A percentile compares a stretch with the other conserved stretches of the same genome.
phyloP scores from a whole-genome alignment of 495 filamentous ascomycete genomes.

The Xylaria castorea region DNA sequence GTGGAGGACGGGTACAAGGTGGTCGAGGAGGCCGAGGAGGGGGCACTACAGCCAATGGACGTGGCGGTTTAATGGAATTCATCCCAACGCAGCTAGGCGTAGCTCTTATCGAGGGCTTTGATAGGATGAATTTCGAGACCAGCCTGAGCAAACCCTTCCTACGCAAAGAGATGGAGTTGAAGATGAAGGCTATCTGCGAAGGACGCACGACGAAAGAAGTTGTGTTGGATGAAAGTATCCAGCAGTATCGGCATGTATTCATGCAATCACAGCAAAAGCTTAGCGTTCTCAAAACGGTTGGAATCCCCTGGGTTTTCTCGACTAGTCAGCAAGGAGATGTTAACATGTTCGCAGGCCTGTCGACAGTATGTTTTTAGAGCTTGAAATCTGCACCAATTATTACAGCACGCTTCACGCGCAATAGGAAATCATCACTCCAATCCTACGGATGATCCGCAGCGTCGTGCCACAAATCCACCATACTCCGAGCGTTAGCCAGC shows the following conservation, averaged over 20 bases:
- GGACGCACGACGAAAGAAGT: slow-evolving; percentile 75
- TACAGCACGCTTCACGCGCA: slow-evolving; percentile 7
- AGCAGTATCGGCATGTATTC: slow-evolving; percentile 85
- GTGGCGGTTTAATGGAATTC: slow-evolving; percentile 75
- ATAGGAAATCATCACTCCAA: slow-evolving; percentile 19
- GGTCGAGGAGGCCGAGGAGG: slow-evolving; percentile 50
- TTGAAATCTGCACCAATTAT: slow-evolving; percentile 22
- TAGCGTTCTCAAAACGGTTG: slow-evolving; percentile 74
- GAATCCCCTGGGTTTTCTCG: slow-evolving; percentile 36
- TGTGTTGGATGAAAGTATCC: slow-evolving; percentile 79
- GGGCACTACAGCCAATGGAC: slow-evolving; percentile 42
- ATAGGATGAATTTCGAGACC: slow-evolving; percentile 86
- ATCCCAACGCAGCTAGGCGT: slow-evolving; percentile 90
- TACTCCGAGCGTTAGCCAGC: slow-evolving; percentile 33
- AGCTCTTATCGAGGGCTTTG: slow-evolving; percentile 91
- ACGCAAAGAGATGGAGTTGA: slow-evolving; percentile 94
- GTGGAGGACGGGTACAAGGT: slow-evolving; percentile 54
- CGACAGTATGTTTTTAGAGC: slow-evolving; percentile 53
- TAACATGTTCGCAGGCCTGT: slow-evolving; percentile 51
- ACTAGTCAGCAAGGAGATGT: slow-evolving; percentile 21
- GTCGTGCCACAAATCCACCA: slow-evolving; percentile 16
- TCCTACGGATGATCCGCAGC: slow-evolving; percentile 23
- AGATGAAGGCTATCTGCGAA: slow-evolving; percentile 94
- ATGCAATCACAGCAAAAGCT: slow-evolving; percentile 76
- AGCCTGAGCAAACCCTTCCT: slow-evolving; percentile 96